Percentiles rank a stretch among this genome's conserved stretches.
phyloP scores from a whole-genome alignment of 345 rosid species.

The Linum lewisii region DNA sequence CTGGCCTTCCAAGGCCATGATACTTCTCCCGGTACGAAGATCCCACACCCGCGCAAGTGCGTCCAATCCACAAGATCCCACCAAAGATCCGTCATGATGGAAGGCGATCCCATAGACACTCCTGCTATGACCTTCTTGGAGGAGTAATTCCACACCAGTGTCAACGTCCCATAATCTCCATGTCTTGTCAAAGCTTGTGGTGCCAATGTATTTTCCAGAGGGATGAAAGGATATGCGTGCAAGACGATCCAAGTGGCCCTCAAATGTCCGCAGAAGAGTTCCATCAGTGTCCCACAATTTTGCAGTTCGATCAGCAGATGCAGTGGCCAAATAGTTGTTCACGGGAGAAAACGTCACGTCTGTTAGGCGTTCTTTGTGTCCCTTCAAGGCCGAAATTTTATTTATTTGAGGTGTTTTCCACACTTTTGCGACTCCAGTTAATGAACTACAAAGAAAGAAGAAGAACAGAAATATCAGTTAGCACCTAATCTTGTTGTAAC shows the following conservation, averaged over 20 bases:
- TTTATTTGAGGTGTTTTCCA: conserved; percentile 79
- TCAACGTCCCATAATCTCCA: conserved; percentile 96
- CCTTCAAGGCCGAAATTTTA: conserved; percentile 54
- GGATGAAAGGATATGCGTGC: conserved; percentile 93
- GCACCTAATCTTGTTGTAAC: not conserved
- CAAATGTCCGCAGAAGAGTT: conserved; percentile 54
- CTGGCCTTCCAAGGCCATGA: conserved; percentile 89
- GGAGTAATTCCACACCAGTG: conserved; percentile 75
- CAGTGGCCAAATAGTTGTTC: conserved; percentile 68
- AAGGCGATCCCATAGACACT: conserved; percentile 85
- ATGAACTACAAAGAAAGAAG: conserved; percentile 34
- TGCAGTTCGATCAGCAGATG: conserved; percentile 95
- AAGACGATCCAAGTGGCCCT: conserved; percentile 90
- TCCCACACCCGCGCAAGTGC: conserved; percentile 93
- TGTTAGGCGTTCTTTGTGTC: conserved; percentile 84
- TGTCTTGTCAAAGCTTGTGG: conserved; percentile 93
- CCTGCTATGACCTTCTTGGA: conserved; percentile 95
- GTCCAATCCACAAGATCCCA: conserved; percentile 85
- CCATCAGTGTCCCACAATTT: conserved; percentile 87
- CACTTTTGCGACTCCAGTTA: conserved; percentile 77
- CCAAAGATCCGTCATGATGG: conserved; percentile 92
- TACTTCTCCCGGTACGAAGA: conserved; percentile 89
- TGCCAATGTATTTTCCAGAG: conserved; percentile 80
- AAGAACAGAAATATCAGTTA: conserved; percentile 9
- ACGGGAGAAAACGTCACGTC: conserved; percentile 86